Evolutionary conservation across 257 asterid genomes (phyloP).

Genomic region (Fraxinus cuspidata): DNA sequence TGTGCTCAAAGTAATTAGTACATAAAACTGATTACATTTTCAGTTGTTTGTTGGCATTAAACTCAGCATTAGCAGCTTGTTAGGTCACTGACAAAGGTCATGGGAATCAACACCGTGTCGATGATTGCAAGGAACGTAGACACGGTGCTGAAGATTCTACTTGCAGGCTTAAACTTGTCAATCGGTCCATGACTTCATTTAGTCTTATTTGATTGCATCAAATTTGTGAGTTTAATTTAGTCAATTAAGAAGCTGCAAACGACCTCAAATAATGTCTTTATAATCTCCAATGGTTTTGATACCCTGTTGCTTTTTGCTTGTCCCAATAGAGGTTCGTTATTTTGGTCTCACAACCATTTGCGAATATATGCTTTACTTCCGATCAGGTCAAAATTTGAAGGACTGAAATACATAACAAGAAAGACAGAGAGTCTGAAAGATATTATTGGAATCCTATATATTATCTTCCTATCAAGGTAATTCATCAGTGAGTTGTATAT

Average conservation of each 20-base stretch:
- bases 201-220: neutral
- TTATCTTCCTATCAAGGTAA: neutral
- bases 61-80: neutral
- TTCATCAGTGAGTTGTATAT: neutral
- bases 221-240: neutral
- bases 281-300: neutral
- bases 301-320: neutral
- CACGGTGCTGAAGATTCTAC: neutral
- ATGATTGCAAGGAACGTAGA: neutral
- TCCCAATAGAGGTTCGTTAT: neutral
- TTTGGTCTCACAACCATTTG: neutral
- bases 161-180: neutral
- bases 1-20: neutral
- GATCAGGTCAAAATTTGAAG: neutral
- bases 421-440: neutral
- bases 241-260: neutral
- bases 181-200: neutral
- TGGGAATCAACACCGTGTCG: neutral
- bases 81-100: neutral
- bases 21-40: neutral
- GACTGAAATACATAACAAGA: neutral
- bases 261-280: neutral
- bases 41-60: neutral
- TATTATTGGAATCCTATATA: neutral
- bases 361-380: neutral